Evolutionary conservation across 257 asterid genomes (phyloP).

Genomic region (Solanum habrochaites): DNA sequence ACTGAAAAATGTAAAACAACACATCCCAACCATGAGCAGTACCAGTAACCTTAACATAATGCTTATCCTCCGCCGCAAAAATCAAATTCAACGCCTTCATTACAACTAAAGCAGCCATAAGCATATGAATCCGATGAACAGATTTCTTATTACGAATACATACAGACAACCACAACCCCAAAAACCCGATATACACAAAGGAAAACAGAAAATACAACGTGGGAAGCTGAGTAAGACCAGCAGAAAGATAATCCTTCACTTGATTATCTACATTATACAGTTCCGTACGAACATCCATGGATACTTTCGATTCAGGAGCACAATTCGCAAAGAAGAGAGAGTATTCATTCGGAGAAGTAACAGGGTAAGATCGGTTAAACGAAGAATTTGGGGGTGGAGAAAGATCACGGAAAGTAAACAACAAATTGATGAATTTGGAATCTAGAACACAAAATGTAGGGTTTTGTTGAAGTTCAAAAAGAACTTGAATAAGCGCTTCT

Average conservation of each 20-base stretch:
- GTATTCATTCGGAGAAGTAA: conserved; percentile 59
- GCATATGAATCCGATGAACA: conserved; percentile 74
- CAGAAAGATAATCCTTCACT: conserved; percentile 56
- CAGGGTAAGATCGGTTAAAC: conserved; percentile 40
- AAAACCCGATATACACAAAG: conserved; percentile 40
- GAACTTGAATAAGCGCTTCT: conserved; percentile 61
- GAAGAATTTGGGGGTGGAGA: conserved; percentile 73
- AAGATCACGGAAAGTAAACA: conserved; percentile 74
- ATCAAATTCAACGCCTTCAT: conserved; percentile 80
- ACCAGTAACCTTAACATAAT: conserved; percentile 88
- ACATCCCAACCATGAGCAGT: conserved; percentile 99
- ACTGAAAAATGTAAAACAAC: conserved; percentile 84
- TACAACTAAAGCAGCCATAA: conserved; percentile 68
- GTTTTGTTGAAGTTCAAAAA: conserved; percentile 50
- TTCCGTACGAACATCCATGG: conserved; percentile 73
- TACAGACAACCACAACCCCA: conserved; percentile 46
- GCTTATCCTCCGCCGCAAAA: conserved; percentile 88
- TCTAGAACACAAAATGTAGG: conserved; percentile 71
- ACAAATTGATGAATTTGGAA: conserved; percentile 35
- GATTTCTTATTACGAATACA: conserved; percentile 42
- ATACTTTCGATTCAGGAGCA: conserved; percentile 58
- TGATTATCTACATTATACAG: conserved; percentile 49
- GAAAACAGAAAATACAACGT: conserved; percentile 58
- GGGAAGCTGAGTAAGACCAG: conserved; percentile 62
- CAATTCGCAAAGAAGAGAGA: conserved; percentile 75